phyloP scores from a whole-genome alignment of 495 filamentous ascomycete genomes.

The Cryomyces antarcticus region DNA sequence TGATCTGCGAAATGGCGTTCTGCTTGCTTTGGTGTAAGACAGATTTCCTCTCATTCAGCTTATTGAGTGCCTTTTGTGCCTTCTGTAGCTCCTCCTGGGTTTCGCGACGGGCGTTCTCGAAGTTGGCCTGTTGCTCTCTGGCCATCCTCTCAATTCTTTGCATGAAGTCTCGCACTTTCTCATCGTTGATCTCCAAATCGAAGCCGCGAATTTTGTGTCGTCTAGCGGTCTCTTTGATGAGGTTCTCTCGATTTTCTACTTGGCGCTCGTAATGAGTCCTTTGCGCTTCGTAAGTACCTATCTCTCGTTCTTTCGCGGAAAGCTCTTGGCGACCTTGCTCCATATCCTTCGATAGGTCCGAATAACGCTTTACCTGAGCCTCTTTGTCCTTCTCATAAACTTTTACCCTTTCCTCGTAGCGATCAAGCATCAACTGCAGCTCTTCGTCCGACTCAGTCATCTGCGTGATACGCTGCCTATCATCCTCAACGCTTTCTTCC shows the following conservation, averaged over 20 bases:
- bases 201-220: conserved; percentile 71
- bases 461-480: conserved; percentile 50
- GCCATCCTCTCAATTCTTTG: conserved; percentile 50
- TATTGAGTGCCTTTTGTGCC: conserved; percentile 42
- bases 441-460: conserved; percentile 60
- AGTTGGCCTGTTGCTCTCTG: conserved; percentile 52
- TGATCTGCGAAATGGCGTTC: conserved; percentile 45
- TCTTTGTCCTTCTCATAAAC: conserved; percentile 43
- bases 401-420: conserved; percentile 57
- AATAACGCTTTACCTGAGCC: conserved; percentile 36
- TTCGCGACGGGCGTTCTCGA: conserved; percentile 54
- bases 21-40: conserved; percentile 50
- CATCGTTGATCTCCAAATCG: conserved; percentile 56
- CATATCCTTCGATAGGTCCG: conserved; percentile 41
- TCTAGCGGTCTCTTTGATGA: conserved; percentile 60
- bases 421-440: conserved; percentile 51
- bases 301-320: conserved; percentile 57
- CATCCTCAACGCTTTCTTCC: conserved; percentile 43
- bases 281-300: conserved; percentile 67
- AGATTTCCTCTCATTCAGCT: conserved; percentile 46
- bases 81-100: conserved; percentile 48
- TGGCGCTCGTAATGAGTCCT: conserved; percentile 72
- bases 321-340: conserved; percentile 34
- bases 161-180: conserved; percentile 55
- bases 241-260: conserved; percentile 39